phyloP scores from a whole-genome alignment of 768 basidiomycete species.

The Kockovaella imperatae region DNA sequence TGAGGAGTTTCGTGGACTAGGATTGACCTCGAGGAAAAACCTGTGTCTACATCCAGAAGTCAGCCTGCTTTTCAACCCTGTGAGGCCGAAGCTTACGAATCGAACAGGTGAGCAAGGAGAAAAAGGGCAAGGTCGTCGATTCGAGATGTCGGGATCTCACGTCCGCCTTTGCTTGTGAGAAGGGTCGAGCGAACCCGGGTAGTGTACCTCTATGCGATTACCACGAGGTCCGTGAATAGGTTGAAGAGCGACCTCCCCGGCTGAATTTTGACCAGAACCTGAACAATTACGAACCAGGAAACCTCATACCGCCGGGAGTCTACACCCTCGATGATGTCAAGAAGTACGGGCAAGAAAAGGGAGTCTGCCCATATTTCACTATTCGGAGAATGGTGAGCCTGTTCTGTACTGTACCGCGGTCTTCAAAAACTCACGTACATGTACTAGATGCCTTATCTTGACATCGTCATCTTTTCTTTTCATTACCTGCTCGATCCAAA shows the following conservation, averaged over 20 bases:
- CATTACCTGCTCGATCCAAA: conserved; percentile 98
- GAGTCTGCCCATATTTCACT: conserved; percentile 89
- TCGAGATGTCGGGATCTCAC: conserved; percentile 94
- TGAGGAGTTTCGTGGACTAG: conserved; percentile 73
- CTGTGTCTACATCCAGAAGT: conserved; percentile 92
- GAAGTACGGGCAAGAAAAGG: conserved; percentile 74
- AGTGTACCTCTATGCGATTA: conserved; percentile 86
- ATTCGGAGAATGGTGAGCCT: conserved; percentile 87
- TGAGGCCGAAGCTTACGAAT: neutral
- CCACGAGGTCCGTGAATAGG: conserved; percentile 83
- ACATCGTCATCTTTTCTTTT: conserved; percentile 97
- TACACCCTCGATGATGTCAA: conserved; percentile 92
- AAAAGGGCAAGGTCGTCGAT: conserved; percentile 96
- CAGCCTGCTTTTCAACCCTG: conserved; percentile 8
- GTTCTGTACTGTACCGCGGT: too few relatives aligned
- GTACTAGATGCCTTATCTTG: conserved; percentile 81
- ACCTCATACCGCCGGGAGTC: conserved; percentile 72
- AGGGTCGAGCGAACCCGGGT: conserved; percentile 75
- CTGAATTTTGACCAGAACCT: conserved; percentile 57
- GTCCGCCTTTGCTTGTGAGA: conserved; percentile 70
- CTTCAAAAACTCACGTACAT: too few relatives aligned
- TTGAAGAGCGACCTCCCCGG: neutral
- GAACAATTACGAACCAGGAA: conserved; percentile 70
- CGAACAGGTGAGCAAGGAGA: conserved; percentile 82
- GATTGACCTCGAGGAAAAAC: conserved; percentile 91